phyloP scores from a whole-genome alignment of 164 flowering plant genomes.

The Cinnamomum micranthum region DNA sequence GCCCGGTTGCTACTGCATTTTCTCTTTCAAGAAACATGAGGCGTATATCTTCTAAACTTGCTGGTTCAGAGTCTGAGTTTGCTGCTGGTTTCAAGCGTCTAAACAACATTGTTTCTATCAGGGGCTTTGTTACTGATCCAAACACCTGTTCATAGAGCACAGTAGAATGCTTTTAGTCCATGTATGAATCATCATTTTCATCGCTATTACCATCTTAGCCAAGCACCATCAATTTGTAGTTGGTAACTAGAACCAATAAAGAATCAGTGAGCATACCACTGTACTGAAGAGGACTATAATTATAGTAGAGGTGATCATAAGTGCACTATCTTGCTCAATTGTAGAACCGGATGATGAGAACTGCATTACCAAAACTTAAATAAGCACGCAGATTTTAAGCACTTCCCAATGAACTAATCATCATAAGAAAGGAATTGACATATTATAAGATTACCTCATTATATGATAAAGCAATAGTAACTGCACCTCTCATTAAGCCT shows the following conservation, averaged over 20 bases:
- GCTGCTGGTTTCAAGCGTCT: slow-evolving; percentile 19
- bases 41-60: slow-evolving; percentile 50
- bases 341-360: slow-evolving; percentile 30
- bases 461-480: slow-evolving; percentile 67
- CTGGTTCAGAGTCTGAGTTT: slow-evolving; percentile 31
- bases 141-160: slow-evolving; percentile 39
- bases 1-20: slow-evolving; percentile 14
- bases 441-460: slow-evolving; percentile 35
- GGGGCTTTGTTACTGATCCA: slow-evolving; percentile 68
- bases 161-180: not conserved
- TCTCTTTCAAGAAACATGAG: slow-evolving; percentile 43
- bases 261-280: slow-evolving; percentile 31
- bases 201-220: no score
- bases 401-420: not conserved
- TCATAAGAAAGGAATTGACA: not conserved
- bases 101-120: slow-evolving; percentile 45
- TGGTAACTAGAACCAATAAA: not conserved
- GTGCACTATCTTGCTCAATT: slow-evolving; percentile 25
- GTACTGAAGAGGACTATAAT: slow-evolving; percentile 75
- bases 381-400: not conserved
- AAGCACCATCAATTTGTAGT: no score
- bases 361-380: slow-evolving; percentile 24
- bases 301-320: slow-evolving; percentile 59
- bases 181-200: no score
- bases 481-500: slow-evolving; percentile 85